Conservation (phyloP, 2,329 filamentous ascomycete genomes). For the Scedosporium minutisporum region DNA sequence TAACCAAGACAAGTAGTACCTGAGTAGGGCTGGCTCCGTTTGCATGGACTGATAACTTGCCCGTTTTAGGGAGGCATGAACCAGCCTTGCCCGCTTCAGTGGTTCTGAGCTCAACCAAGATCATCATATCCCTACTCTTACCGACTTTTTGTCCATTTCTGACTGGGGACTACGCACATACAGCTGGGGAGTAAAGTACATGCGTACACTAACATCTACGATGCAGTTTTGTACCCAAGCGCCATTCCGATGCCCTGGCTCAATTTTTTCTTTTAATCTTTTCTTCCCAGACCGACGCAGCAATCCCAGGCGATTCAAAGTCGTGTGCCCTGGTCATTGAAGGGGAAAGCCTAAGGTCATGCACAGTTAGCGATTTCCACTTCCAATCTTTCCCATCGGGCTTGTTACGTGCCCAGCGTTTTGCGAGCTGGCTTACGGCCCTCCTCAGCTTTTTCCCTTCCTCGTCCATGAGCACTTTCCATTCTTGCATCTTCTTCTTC, state of each 20-base stretch:
- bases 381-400: background rate
- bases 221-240: slow-evolving; percentile 1
- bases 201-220: background rate
- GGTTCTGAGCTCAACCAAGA: background rate
- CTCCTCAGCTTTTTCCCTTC: background rate
- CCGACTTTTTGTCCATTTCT: background rate
- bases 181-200: background rate
- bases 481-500: background rate
- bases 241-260: background rate
- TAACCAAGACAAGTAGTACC: no score
- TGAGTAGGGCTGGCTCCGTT: background rate
- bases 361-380: background rate
- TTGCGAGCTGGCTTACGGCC: background rate
- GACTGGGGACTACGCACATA: background rate
- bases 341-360: background rate
- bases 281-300: background rate
- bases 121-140: background rate
- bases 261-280: background rate
- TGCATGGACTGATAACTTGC: background rate
- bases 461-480: background rate
- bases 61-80: background rate
- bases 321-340: background rate
- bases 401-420: background rate
- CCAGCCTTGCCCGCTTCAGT: background rate
- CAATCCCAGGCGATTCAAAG: background rate